Evolutionary conservation across 2,329 filamentous ascomycete genomes (phyloP).

Genomic region (Diaporthe sp.): DNA sequence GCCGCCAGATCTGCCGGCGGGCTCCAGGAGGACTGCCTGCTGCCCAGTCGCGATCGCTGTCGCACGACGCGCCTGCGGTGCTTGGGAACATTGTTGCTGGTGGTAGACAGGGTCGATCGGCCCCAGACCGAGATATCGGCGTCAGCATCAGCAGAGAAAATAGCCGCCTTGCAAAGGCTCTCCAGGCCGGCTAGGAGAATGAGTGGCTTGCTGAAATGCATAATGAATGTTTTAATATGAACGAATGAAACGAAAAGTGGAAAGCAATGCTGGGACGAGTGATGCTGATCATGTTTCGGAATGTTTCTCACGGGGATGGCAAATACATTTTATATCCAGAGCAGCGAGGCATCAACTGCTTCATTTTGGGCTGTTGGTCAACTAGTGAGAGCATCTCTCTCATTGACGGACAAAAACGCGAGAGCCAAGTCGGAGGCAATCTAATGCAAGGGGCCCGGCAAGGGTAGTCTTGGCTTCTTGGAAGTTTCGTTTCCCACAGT

Average conservation of each 20-base stretch:
- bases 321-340: background rate
- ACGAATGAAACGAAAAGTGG: constrained; percentile 15
- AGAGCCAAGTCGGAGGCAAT: background rate
- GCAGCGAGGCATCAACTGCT: background rate
- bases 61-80: background rate
- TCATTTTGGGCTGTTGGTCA: background rate
- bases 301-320: background rate
- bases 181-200: constrained; percentile 25
- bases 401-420: background rate
- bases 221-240: constrained; percentile 26
- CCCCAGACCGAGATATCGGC: constrained; percentile 12
- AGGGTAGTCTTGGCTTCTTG: background rate
- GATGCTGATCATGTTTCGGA: background rate
- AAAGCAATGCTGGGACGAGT: background rate
- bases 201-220: constrained; percentile 28
- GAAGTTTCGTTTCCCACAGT: constrained; percentile 22
- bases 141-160: constrained; percentile 21
- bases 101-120: background rate
- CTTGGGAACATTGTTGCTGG: too few relatives aligned
- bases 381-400: background rate
- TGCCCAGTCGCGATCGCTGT: background rate
- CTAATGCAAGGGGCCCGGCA: constrained; percentile 17
- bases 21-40: constrained; percentile 12
- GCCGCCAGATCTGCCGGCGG: background rate
- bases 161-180: constrained; percentile 13